Evolutionary conservation across 768 basidiomycete genomes (phyloP), one percentile per base, ranked within the genome.

Genomic region (Termitomyces sp.): DNA sequence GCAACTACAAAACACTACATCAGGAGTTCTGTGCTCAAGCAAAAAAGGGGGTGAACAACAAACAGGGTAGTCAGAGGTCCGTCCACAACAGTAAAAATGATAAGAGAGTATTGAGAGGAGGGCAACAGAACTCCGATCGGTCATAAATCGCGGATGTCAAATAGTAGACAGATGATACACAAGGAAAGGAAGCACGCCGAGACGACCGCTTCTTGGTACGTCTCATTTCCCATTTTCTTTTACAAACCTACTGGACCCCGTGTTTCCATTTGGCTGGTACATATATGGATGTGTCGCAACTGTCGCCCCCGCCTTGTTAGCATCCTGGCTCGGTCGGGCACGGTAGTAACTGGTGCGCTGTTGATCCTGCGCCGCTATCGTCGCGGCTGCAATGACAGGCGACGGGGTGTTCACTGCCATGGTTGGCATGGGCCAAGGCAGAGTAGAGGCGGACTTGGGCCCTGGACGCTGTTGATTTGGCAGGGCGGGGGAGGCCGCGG

Each of bases 341-440:
- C 85, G 78, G 61, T 87, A 87, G 66, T 86, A 87, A 59, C 76
- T 75, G 58, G 74, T 72, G 14, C 78, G 69, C 38, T 75, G 76
- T 38, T 74, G 78, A n/a, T 79, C 80, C 35, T 71, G 72, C 10
- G 52, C 54, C 65, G 38, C 40, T 49, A 56, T 7, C 67, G 66
- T 47, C 1, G 76, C 63, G n/a, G 73, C 62, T 3, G 78, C 61
- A 22, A 87, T 74, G 3, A 86, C 79, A 2, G 85, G 79, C 5
- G 86, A 81, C 0, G 80, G 66, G 2, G 83, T 82, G 46, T 78
- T 77, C 10, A 78, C 83, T 1, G 87, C 86, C 32, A 88, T 79
- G 1, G 84, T 87, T 1, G 87, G 87, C 85, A 88, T 87, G 6
- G 87, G 85, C 79, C 84, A 90, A 4, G 86, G 85, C 50, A 84